Conservation (phyloP, 352 stramenopile species). For the Phytophthora crassamura region DNA sequence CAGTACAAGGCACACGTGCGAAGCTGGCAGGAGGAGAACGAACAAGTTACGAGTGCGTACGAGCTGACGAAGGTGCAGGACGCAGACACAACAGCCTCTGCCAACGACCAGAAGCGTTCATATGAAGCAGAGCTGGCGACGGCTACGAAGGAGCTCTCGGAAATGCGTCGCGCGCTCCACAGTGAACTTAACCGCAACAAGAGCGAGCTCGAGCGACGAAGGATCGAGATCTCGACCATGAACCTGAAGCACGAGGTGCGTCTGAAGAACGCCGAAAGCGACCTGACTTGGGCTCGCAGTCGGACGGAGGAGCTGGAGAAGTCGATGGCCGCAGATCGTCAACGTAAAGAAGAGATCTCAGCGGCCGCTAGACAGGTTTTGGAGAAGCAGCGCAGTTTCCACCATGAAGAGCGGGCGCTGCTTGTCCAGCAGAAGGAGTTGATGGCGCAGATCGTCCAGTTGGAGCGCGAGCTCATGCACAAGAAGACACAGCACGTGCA, state of each 20-base stretch:
- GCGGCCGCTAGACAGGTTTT: constrained; percentile 47
- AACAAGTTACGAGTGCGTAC: constrained; percentile 35
- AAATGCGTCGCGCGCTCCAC: constrained; percentile 49
- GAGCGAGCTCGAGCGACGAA: constrained; percentile 50
- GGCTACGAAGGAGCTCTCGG: constrained; percentile 59
- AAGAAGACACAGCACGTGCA: constrained; percentile 73
- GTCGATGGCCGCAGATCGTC: constrained; percentile 34
- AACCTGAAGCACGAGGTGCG: constrained; percentile 64
- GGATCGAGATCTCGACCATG: constrained; percentile 57
- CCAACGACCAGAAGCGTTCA: constrained; percentile 51
- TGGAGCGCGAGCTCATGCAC: constrained; percentile 61
- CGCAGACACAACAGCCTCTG: constrained; percentile 31
- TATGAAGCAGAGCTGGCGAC: constrained; percentile 56
- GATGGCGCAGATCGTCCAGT: constrained; percentile 59
- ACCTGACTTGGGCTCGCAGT: constrained; percentile 61
- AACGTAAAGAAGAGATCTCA: constrained; percentile 41
- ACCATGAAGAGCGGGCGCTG: constrained; percentile 62
- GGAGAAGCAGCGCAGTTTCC: constrained; percentile 55
- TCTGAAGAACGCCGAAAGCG: constrained; percentile 56
- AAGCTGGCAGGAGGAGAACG: constrained; percentile 37
- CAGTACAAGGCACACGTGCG: constrained; percentile 60
- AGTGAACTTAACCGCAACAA: constrained; percentile 60
- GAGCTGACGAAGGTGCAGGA: constrained; percentile 37
- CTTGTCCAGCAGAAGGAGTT: constrained; percentile 64
- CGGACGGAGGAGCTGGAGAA: constrained; percentile 57